Evolutionary conservation across 2,329 filamentous ascomycete genomes (phyloP).

Genomic region (Aspergillus brasiliensis): DNA sequence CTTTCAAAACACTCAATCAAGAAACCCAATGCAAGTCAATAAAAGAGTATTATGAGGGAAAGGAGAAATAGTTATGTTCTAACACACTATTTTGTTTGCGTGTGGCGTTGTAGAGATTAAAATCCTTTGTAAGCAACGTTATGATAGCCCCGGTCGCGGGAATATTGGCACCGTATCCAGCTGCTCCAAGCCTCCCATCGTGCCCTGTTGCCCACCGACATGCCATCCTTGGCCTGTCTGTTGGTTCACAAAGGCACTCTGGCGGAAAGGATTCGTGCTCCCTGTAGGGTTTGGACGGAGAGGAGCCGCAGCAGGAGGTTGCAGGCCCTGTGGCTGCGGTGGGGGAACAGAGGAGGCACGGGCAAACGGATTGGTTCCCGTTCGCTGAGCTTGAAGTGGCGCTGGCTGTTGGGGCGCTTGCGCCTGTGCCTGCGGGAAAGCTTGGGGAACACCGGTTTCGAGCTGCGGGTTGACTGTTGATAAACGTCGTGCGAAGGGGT

Average conservation of each 20-base stretch:
- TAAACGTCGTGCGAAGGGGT: slow-evolving; percentile 76
- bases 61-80: neutral
- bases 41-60: slow-evolving; percentile 4
- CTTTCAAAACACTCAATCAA: slow-evolving; percentile 10
- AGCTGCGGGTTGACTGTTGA: slow-evolving; percentile 38
- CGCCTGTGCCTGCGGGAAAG: slow-evolving; percentile 28
- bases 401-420: slow-evolving; percentile 30
- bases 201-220: slow-evolving; percentile 68
- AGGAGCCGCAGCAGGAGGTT: slow-evolving; percentile 43
- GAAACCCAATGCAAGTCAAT: slow-evolving; percentile 7
- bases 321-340: slow-evolving; percentile 36
- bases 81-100: neutral
- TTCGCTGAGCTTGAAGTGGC: slow-evolving; percentile 55
- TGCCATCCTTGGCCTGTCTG: slow-evolving; percentile 89
- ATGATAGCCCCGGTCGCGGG: slow-evolving; percentile 67
- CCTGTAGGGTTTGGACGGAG: slow-evolving; percentile 78
- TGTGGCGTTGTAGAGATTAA: neutral
- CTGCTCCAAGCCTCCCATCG: slow-evolving; percentile 74
- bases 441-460: slow-evolving; percentile 22
- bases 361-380: slow-evolving; percentile 73
- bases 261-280: slow-evolving; percentile 91
- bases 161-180: slow-evolving; percentile 82
- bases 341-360: slow-evolving; percentile 52
- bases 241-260: slow-evolving; percentile 87
- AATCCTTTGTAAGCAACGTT: neutral